These are phyloP conservation scores for Boletus rubroflammeus DNA, from an alignment of 768 basidiomycete genomes.

Conservation along the genomic window DNA sequence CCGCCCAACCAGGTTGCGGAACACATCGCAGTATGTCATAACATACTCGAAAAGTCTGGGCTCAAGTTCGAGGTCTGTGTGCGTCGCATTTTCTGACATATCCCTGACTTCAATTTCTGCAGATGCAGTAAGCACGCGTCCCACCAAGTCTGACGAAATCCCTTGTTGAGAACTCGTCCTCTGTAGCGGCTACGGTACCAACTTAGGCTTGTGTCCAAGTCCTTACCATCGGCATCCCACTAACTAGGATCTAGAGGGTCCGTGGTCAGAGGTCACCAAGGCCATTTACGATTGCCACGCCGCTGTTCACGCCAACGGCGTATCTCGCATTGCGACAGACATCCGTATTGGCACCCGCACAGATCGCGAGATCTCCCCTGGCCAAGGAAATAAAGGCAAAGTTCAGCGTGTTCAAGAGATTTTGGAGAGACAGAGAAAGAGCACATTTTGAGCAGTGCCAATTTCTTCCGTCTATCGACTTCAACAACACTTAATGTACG, in stretches of 20 bases:
- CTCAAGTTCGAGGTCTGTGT: slow-evolving; percentile 71
- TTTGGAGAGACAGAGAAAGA: slow-evolving; percentile 39
- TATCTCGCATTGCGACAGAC: slow-evolving; percentile 81
- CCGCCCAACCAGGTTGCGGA: slow-evolving; percentile 54
- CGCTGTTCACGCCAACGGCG: slow-evolving; percentile 76
- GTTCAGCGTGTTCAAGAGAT: slow-evolving; percentile 80
- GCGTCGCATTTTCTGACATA: background rate
- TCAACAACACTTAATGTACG: background rate
- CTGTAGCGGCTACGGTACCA: slow-evolving; percentile 85
- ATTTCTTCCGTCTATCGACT: background rate
- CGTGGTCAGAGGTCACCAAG: slow-evolving; percentile 78
- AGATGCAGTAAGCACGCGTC: slow-evolving; percentile 38
- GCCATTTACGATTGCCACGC: slow-evolving; percentile 91
- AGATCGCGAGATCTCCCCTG: slow-evolving; percentile 58
- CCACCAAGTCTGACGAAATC: slow-evolving; percentile 31
- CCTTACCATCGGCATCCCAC: background rate
- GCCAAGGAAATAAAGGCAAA: slow-evolving; percentile 76
- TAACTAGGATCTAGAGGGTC: slow-evolving; percentile 54
- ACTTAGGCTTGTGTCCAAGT: slow-evolving; percentile 51
- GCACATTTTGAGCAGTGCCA: background rate
- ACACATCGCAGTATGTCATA: slow-evolving; percentile 78
- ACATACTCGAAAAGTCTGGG: slow-evolving; percentile 78
- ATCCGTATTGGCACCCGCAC: slow-evolving; percentile 91
- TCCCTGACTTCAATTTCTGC: background rate
- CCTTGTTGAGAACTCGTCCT: slow-evolving; percentile 10